Percentiles rank a stretch among this genome's conserved stretches.
Conservation (phyloP, 345 rosid species). For the Erodium maritimum region DNA sequence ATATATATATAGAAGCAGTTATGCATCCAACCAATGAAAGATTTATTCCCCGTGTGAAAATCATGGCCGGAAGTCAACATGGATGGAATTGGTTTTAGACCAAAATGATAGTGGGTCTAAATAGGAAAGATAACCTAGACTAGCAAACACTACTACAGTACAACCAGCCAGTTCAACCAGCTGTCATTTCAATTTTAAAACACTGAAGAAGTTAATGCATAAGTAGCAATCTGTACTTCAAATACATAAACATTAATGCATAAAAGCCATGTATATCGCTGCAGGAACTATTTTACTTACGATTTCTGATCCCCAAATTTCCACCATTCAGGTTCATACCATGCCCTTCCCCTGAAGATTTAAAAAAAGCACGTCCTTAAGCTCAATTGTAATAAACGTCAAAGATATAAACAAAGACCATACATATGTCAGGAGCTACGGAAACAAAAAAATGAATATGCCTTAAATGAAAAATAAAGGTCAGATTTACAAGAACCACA, state of each 20-base stretch:
- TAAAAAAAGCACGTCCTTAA: slow-evolving; percentile 4
- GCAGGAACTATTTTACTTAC: slow-evolving; percentile 37
- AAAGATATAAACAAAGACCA: neutral
- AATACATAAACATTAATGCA: neutral
- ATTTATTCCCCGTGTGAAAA: neutral
- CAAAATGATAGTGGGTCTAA: neutral
- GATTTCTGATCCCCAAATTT: slow-evolving; percentile 86
- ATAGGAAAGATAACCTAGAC: neutral
- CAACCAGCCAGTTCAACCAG: neutral
- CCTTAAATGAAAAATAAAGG: neutral
- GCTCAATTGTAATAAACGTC: neutral
- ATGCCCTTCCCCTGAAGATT: slow-evolving; percentile 61
- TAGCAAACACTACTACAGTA: neutral
- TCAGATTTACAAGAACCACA: too few species aligned
- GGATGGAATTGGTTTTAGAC: neutral
- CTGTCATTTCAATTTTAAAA: neutral
- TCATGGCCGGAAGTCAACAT: neutral
- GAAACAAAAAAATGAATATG: neutral
- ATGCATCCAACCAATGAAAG: neutral
- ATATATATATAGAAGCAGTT: neutral
- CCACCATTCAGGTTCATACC: slow-evolving; percentile 99
- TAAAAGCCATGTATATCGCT: neutral
- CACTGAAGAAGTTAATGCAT: neutral
- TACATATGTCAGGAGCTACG: neutral
- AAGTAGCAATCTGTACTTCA: neutral